Base-by-base conservation (phyloP, 331 rosid species). In the Quercus tomentella region DNA sequence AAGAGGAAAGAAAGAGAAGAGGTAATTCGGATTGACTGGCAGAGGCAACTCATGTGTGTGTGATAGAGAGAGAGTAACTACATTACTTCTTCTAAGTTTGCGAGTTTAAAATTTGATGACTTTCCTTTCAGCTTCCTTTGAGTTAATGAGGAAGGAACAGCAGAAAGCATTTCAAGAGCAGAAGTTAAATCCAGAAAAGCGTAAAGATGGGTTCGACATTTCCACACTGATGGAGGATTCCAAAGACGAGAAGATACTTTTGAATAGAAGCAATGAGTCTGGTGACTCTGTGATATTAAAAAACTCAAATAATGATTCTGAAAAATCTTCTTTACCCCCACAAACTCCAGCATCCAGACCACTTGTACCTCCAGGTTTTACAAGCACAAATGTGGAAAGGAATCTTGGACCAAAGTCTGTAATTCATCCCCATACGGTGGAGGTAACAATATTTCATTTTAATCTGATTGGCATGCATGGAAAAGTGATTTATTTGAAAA, bases 1-100 rank as follows among this genome's bases (percentile, higher is more conserved):
- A 93, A 86, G 99, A 96, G 87, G 99, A 96, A 84, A 90, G 90
- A 72, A 96, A 96, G 87, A 92, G 99, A 89, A 92, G 97, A 93
- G 98, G 99, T 96, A 87, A 20, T 77, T 74, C 77, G 26, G 70
- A 70, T 76, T 60, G 45, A 72, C 58, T 61, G 60, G 15, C 26
- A 15, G 76, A 65, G 56, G 75, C 30, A 21, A 31, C 71, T 33
- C 1, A 1, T 7, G 51, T 67, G 72, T 20, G 26, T 60, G 25
- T 4, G 14, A 14, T 4, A 49, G 55, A 49, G 55, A 49, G 55
- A 60, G 26, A 21, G 16, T 67, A 18, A 30, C 25, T 20, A 9
- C 54, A 20, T 18, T 18, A 35, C 72, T 33, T 11, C 72, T 8
- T 9, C 70, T 12, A 20, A 33, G 45, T 67, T 37, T 33, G 18